A percentile compares a stretch with the other conserved stretches of the same genome.
Evolutionary conservation across 805 yeast genomes (phyloP).

Genomic region (Zygoascus tannicola): DNA sequence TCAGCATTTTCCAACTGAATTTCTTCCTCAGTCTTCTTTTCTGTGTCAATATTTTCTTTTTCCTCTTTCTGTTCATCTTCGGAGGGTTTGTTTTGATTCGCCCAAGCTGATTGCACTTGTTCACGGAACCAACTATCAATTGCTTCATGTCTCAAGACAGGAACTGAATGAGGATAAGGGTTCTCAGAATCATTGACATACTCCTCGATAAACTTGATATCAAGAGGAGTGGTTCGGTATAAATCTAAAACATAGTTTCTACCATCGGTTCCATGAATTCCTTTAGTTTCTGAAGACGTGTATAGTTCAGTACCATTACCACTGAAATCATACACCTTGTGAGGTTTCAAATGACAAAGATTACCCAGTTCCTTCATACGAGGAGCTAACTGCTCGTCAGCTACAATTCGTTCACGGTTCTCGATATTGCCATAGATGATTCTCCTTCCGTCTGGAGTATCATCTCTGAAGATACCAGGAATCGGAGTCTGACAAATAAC

Average conservation of each 20-base stretch:
- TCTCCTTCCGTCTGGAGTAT: slow-evolving; percentile 36
- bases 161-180: slow-evolving; percentile 71
- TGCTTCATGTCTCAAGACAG: slow-evolving; percentile 77
- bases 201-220: slow-evolving; percentile 63
- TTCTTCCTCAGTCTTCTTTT: slow-evolving; percentile 28
- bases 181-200: slow-evolving; percentile 31
- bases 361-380: slow-evolving; percentile 56
- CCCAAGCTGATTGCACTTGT: slow-evolving; percentile 43
- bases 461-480: slow-evolving; percentile 69
- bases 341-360: slow-evolving; percentile 69
- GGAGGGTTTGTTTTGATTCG: neutral
- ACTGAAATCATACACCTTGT: slow-evolving; percentile 42
- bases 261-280: slow-evolving; percentile 75
- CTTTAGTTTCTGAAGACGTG: slow-evolving; percentile 74
- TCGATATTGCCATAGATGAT: slow-evolving; percentile 72
- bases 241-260: slow-evolving; percentile 78
- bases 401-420: slow-evolving; percentile 41
- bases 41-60: slow-evolving; percentile 19
- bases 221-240: slow-evolving; percentile 76
- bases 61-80: slow-evolving; percentile 12
- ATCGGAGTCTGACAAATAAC: slow-evolving; percentile 90
- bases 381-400: slow-evolving; percentile 44
- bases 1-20: slow-evolving; percentile 22
- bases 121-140: slow-evolving; percentile 83
- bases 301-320: slow-evolving; percentile 42